A percentile compares a stretch with the other conserved stretches of the same genome.
Conservation (phyloP, 1,284 basidiomycete species). For the Cutaneotrichosporon cyanovorans region DNA sequence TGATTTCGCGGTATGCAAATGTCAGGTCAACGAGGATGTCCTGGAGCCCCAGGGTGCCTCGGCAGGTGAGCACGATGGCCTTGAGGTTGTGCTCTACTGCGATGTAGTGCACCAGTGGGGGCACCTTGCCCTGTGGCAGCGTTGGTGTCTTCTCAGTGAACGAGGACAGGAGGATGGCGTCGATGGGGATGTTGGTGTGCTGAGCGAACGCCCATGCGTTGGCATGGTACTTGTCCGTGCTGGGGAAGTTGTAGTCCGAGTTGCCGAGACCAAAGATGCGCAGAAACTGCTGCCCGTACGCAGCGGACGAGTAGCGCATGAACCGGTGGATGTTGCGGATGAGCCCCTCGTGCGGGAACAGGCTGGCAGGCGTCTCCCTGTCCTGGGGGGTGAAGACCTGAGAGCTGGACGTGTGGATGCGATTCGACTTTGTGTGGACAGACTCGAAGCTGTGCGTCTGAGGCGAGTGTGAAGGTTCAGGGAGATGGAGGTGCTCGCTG, state of each 20-base stretch:
- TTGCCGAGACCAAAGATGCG: slow-evolving; percentile 49
- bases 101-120: slow-evolving; percentile 48
- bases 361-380: slow-evolving; percentile 11
- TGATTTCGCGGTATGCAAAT: slow-evolving; percentile 47
- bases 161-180: slow-evolving; percentile 49
- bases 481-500: no score
- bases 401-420: slow-evolving; percentile 12
- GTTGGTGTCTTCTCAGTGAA: slow-evolving; percentile 41
- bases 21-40: slow-evolving; percentile 52
- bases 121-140: slow-evolving; percentile 37
- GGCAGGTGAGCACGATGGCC: slow-evolving; percentile 49
- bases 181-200: slow-evolving; percentile 49
- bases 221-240: slow-evolving; percentile 47
- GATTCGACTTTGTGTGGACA: slow-evolving; percentile 17
- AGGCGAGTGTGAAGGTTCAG: no score
- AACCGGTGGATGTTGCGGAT: slow-evolving; percentile 49
- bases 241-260: slow-evolving; percentile 47
- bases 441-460: background rate
- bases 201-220: slow-evolving; percentile 47
- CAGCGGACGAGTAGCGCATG: slow-evolving; percentile 48
- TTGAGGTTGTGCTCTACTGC: slow-evolving; percentile 48
- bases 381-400: slow-evolving; percentile 11
- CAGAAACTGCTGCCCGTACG: slow-evolving; percentile 48
- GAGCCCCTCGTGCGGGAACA: slow-evolving; percentile 47
- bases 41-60: slow-evolving; percentile 49